These are phyloP conservation scores for Cladosporium oxysporum DNA, from an alignment of 2,329 filamentous ascomycete genomes.

Conservation along the genomic window DNA sequence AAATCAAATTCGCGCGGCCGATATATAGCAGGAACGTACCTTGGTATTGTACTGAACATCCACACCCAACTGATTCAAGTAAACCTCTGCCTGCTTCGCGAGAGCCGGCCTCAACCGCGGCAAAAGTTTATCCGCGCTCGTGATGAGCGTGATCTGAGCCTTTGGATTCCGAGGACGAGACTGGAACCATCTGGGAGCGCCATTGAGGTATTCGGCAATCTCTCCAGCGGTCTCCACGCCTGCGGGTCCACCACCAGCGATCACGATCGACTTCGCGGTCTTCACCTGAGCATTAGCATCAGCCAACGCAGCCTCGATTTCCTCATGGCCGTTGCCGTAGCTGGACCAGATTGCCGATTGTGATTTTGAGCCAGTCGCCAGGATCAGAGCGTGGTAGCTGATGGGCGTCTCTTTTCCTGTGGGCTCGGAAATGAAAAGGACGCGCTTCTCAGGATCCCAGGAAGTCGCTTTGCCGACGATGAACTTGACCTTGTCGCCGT, in stretches of 20 bases:
- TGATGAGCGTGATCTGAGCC: slow-evolving; percentile 46
- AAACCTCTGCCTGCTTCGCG: slow-evolving; percentile 43
- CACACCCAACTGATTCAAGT: slow-evolving; percentile 48
- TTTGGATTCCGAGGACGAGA: slow-evolving; percentile 38
- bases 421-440: slow-evolving; percentile 42
- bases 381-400: slow-evolving; percentile 53
- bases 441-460: slow-evolving; percentile 45
- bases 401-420: slow-evolving; percentile 37
- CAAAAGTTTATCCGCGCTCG: slow-evolving; percentile 42
- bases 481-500: slow-evolving; percentile 48
- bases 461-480: slow-evolving; percentile 50
- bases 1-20: not conserved
- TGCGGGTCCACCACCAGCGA: slow-evolving; percentile 40
- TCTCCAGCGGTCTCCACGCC: slow-evolving; percentile 43
- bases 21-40: slow-evolving; percentile 25
- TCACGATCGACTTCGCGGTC: slow-evolving; percentile 38
- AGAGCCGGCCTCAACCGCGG: slow-evolving; percentile 42
- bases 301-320: slow-evolving; percentile 30
- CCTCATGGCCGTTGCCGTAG: slow-evolving; percentile 34
- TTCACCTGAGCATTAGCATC: slow-evolving; percentile 35
- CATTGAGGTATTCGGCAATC: slow-evolving; percentile 40
- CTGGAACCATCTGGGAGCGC: slow-evolving; percentile 43
- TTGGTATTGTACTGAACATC: slow-evolving; percentile 42
- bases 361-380: slow-evolving; percentile 55
- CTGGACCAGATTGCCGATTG: slow-evolving; percentile 43